Conservation (phyloP, 2,329 filamentous ascomycete species). For the Talaromyces albobiverticillius region DNA sequence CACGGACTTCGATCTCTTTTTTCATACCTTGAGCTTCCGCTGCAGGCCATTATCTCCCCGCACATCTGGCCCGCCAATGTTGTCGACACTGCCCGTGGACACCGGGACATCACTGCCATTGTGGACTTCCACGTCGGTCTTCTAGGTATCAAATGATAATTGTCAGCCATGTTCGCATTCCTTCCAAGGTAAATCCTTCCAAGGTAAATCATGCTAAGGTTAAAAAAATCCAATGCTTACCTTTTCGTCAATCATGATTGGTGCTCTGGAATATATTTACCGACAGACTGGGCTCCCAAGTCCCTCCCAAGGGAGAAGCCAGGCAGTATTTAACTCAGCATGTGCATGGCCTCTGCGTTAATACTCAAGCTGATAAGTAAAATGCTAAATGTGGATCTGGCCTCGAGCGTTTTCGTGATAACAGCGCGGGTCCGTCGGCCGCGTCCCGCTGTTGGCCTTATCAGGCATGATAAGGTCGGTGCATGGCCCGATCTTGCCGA, state of each 20-base stretch:
- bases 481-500: conserved; percentile 1
- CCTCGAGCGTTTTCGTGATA: conserved; percentile 11
- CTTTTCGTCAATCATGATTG: conserved; percentile 10
- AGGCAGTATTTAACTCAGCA: conserved; percentile 5
- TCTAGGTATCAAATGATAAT: not conserved
- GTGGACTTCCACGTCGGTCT: not conserved
- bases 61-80: not conserved
- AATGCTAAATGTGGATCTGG: conserved; percentile 1
- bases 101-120: not conserved
- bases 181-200: not conserved
- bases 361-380: not conserved
- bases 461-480: conserved; percentile 11
- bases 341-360: not conserved
- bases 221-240: not conserved
- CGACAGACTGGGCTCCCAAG: not conserved
- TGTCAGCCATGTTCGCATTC: not conserved
- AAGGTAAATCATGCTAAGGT: too few species aligned
- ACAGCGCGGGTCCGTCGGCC: conserved; percentile 16
- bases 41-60: conserved; percentile 15
- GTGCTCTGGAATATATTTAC: not conserved
- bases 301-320: not conserved
- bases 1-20: not conserved
- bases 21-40: conserved; percentile 16
- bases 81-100: conserved; percentile 7
- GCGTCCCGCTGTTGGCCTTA: conserved; percentile 15